phyloP scores from a whole-genome alignment of 2,329 filamentous ascomycete genomes.

The Penicillium sp. region DNA sequence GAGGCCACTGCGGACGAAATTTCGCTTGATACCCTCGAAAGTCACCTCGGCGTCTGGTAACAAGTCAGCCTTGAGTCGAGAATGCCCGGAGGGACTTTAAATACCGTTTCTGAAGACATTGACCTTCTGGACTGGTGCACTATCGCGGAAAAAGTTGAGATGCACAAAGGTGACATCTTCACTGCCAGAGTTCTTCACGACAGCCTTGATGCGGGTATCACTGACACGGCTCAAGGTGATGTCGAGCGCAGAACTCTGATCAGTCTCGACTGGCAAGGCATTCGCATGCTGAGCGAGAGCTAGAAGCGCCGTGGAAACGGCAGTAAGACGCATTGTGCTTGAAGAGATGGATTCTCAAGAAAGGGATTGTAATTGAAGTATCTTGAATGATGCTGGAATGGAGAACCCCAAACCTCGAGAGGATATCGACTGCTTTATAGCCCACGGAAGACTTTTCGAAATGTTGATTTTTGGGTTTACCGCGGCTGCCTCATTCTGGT shows the following conservation, averaged over 20 bases:
- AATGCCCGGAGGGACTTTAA: not conserved
- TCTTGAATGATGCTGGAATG: not conserved
- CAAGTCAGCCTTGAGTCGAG: conserved; percentile 5
- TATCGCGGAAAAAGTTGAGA: conserved; percentile 39
- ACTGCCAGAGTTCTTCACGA: conserved; percentile 36
- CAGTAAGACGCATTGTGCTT: conserved; percentile 23
- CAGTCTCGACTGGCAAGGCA: conserved; percentile 22
- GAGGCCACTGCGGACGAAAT: conserved; percentile 29
- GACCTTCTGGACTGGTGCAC: conserved; percentile 38
- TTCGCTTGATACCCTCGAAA: conserved; percentile 35
- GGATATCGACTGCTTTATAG: not conserved
- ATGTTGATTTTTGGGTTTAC: not conserved
- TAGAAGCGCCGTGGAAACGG: conserved; percentile 23
- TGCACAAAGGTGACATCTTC: conserved; percentile 37
- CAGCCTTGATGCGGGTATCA: conserved; percentile 38
- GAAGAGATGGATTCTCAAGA: not conserved
- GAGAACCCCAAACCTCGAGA: not conserved
- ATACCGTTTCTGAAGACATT: conserved; percentile 34
- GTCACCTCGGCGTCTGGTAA: conserved; percentile 28
- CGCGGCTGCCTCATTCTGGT: not conserved
- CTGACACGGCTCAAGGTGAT: conserved; percentile 33
- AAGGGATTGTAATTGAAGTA: not conserved
- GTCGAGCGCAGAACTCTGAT: conserved; percentile 25
- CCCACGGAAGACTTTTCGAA: not conserved
- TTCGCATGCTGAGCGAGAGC: conserved; percentile 20